Conservation (phyloP, 306 rosid species). For the Fragaria iinumae region DNA sequence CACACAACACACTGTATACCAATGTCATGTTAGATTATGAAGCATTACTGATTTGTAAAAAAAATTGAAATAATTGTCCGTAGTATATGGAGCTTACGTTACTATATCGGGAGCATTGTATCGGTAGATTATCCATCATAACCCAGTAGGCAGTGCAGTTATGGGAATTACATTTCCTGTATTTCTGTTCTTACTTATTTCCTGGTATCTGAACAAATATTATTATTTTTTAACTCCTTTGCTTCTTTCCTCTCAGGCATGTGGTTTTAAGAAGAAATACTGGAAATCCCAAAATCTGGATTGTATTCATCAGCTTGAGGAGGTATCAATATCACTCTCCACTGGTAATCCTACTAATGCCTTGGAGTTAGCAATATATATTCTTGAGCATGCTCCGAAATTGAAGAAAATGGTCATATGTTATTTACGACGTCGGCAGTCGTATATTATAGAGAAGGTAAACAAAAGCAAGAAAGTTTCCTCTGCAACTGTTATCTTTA, state of each 20-base stretch:
- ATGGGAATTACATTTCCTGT: neutral
- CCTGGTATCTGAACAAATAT: neutral
- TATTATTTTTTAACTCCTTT: neutral
- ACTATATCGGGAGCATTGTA: neutral
- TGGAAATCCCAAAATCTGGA: conserved; percentile 6
- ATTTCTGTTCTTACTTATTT: neutral
- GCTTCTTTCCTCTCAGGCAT: neutral
- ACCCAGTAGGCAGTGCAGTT: neutral
- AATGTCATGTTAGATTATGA: neutral
- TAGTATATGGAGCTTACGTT: neutral
- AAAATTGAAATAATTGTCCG: neutral
- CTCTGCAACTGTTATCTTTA: neutral
- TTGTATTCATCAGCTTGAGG: neutral
- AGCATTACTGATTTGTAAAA: neutral
- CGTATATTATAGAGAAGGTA: neutral
- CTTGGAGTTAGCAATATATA: too few relatives aligned
- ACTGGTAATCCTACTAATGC: too few relatives aligned
- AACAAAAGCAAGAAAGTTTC: neutral
- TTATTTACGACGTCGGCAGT: neutral
- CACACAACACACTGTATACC: neutral
- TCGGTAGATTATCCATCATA: neutral
- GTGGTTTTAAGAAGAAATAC: neutral
- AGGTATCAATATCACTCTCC: neutral
- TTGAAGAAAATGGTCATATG: conserved; percentile 13
- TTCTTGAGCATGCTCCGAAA: conserved; percentile 3